Conservation (phyloP, 2,329 filamentous ascomycete genomes). For the Paracorniculantispora psalliotae region DNA sequence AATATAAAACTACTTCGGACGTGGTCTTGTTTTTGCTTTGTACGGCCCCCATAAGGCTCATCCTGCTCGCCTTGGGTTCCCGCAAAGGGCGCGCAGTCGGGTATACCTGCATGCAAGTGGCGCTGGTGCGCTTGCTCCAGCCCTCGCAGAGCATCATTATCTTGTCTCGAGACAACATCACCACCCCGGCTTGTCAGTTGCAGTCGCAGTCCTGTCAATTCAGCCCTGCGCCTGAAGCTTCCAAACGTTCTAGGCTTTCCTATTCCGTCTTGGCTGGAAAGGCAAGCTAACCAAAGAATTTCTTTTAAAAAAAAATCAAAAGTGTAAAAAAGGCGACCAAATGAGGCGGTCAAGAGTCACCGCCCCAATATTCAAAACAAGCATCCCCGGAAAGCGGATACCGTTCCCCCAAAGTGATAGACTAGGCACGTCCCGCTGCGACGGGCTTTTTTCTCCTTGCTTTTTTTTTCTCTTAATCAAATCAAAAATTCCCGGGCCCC, state of each 20-base stretch:
- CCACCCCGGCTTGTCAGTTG: too few relatives aligned
- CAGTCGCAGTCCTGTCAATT: background rate
- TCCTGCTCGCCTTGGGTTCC: background rate
- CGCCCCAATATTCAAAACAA: background rate
- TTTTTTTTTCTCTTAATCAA: background rate
- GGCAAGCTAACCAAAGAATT: too few relatives aligned
- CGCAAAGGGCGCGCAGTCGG: constrained; percentile 4
- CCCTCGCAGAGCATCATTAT: background rate
- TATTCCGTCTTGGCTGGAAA: background rate
- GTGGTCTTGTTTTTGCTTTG: background rate
- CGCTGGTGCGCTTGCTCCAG: constrained; percentile 1
- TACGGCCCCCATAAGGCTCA: background rate
- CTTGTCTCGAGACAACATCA: background rate
- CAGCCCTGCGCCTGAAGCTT: background rate
- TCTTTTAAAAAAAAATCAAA: too few relatives aligned
- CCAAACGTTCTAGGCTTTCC: background rate
- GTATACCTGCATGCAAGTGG: constrained; percentile 10
- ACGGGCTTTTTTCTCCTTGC: background rate
- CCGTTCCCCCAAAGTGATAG: background rate
- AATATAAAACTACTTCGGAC: background rate
- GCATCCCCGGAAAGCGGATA: constrained; percentile 7
- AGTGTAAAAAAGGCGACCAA: background rate
- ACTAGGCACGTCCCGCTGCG: constrained; percentile 9
- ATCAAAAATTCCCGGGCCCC: too few relatives aligned
- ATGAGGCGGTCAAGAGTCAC: constrained; percentile 10